A percentile compares a stretch with the other conserved stretches of the same genome.
Evolutionary conservation across 306 rosid species (phyloP).

Genomic region (Nissolia schottii): DNA sequence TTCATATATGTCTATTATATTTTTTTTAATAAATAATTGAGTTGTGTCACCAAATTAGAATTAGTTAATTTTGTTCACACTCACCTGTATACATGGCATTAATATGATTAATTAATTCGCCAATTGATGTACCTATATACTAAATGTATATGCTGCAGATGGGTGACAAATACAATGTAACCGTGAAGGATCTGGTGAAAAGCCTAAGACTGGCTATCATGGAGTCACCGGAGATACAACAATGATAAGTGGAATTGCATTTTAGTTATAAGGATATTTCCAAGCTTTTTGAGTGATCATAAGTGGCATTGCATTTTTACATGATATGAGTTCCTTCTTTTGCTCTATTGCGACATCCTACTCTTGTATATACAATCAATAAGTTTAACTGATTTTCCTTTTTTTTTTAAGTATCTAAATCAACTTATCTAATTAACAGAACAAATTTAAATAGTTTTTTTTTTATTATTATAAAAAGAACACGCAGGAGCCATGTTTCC

Average conservation of each 20-base stretch:
- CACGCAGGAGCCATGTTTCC: no score
- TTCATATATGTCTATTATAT: neutral
- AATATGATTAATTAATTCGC: neutral
- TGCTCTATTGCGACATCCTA: neutral
- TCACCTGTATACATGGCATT: neutral
- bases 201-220: neutral
- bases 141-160: constrained; percentile 10
- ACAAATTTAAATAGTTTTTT: neutral
- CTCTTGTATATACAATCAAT: neutral
- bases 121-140: neutral
- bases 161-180: neutral
- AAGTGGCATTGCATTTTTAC: neutral
- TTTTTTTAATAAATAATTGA: neutral
- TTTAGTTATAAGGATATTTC: neutral
- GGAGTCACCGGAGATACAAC: neutral
- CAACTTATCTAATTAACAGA: neutral
- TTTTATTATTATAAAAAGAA: no score
- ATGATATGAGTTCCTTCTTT: neutral
- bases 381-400: neutral
- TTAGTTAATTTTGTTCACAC: neutral
- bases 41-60: neutral
- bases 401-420: no score
- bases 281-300: neutral
- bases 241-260: no score
- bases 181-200: constrained; percentile 16